Evolutionary conservation across 1,139 yeast genomes (phyloP), one percentile per base, ranked within the genome.

Genomic region (Scheffersomyces quercinus): DNA sequence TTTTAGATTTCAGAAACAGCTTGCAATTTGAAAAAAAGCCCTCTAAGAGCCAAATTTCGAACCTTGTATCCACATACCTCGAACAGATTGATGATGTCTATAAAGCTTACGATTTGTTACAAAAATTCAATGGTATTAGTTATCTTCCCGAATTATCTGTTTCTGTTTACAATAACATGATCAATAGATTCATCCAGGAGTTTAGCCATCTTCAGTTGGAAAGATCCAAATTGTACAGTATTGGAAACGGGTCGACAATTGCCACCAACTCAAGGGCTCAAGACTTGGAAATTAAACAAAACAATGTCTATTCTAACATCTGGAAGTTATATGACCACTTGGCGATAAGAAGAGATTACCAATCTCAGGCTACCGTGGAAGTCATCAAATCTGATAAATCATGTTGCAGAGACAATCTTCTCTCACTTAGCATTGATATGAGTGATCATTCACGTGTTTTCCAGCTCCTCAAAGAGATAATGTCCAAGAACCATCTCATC

Each of bases 61-160:
- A 44, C 5, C 59, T 73, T 29, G 50, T 73, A 30, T 70, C 76
- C 3, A 48, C 58, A 1, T 74, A 65, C 49, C 46, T 74, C 24
- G 50, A 50, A 10, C 59, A 67, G 11, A 51, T 69, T n/a, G 60
- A 58, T 10, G 48, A 47, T 16, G 49, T 68, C 30, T 38, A 50
- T 3, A 60, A 59, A 35, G 67, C 69, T 1, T 61, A 55, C 43
- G 54, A 57, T 20, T 55, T 73, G 36, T 51, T 70, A 40, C 44
- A 44, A 28, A 63, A 64, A 40, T 70, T 74, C 46, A 65, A 66
- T 37, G 48, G 50, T 6, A 58, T 71, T 15, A 50, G 64, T 5
- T 72, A 68, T 47, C 44, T 74, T 26, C 79, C 79, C 0, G 79
- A 74, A 44, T 53, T 70, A 29, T 57, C 69, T 2, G 62, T 65